phyloP scores from a whole-genome alignment of 306 rosid genomes.

The Albizia julibrissin region DNA sequence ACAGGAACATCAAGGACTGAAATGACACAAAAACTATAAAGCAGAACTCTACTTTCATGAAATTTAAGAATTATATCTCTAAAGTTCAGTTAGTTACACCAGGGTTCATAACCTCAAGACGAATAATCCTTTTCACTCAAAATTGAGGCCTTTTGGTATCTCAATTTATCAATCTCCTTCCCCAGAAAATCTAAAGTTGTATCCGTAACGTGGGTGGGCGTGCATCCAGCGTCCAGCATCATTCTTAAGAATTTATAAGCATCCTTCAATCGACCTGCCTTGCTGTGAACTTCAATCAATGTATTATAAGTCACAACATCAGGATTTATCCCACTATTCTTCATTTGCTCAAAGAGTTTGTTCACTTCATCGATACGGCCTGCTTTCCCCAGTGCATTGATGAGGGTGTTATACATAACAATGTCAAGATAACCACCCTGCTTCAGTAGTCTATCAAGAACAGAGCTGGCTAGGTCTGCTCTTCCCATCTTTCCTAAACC shows the following conservation, averaged over 20 bases:
- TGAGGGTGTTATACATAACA: slow-evolving; percentile 90
- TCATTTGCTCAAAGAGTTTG: slow-evolving; percentile 84
- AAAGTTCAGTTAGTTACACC: background rate
- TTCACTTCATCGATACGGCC: slow-evolving; percentile 71
- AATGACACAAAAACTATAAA: background rate
- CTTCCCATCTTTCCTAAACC: slow-evolving; percentile 93
- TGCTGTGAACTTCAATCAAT: slow-evolving; percentile 87
- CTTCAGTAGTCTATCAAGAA: slow-evolving; percentile 75
- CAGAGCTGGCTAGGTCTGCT: slow-evolving; percentile 88
- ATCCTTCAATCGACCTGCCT: slow-evolving; percentile 81
- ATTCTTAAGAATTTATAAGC: slow-evolving; percentile 79
- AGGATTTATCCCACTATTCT: slow-evolving; percentile 72
- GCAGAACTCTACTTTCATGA: slow-evolving; percentile 6
- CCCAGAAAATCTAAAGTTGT: slow-evolving; percentile 88
- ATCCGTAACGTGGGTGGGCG: slow-evolving; percentile 88
- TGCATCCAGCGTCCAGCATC: slow-evolving; percentile 92
- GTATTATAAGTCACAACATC: slow-evolving; percentile 88
- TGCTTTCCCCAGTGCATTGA: slow-evolving; percentile 88
- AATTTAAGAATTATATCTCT: background rate
- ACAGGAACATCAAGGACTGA: slow-evolving; percentile 5
- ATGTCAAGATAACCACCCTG: slow-evolving; percentile 91
- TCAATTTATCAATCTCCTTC: slow-evolving; percentile 74
- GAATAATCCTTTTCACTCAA: slow-evolving; percentile 49
- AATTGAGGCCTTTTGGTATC: slow-evolving; percentile 75
- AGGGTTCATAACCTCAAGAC: slow-evolving; percentile 35